Base-by-base conservation (phyloP, 306 rosid species). In the Biancaea sappan region DNA sequence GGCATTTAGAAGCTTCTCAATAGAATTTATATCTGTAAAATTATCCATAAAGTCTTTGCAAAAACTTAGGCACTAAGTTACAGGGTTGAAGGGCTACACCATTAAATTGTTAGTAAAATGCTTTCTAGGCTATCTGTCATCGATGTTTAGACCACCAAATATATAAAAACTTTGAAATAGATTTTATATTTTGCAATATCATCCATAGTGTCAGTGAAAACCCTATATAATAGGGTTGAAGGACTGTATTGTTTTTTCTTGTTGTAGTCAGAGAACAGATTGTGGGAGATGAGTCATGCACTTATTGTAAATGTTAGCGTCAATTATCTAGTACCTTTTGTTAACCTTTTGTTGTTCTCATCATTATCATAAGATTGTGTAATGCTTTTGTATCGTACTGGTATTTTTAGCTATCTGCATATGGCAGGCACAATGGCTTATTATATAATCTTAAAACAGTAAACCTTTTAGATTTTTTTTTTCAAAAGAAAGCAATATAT, bases 21-120 rank as follows among this genome's bases (percentile, higher is more conserved):
- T 75, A 47, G 44, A 52, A 26, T 44, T 47, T 46, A 63, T 62
- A 60, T 31, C 25, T 40, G 72, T 32, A 66, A 62, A 68, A 68
- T 51, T 35, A 50, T 57, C 16, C 13, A 37, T 47, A 41, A 61
- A 52, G 21, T 44, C 67, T 61, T 18, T 7, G 41, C 68, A 41
- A 79, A 79, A 65, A 50, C 46, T 14, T 4, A 14, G 12, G 63
- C 83, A 41, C 51, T 6, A 15, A 65, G 74, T 72, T 46, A 29
- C 58, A 22, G 63, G 14, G 34, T 53, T 46, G 66, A 74, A 46
- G 4, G 4, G 77, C 51, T 26, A 18, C 77, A 32, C 5, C 34
- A 52, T 69, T 70, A 63, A 72, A 57, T 69, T 67, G 61, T 69
- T 15, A n/a, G 35, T 25, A 31, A 32, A 41, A 12, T 11, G 12